These are phyloP conservation scores for Turnera subulata DNA, from an alignment of 345 rosid genomes.

Conservation along the genomic window DNA sequence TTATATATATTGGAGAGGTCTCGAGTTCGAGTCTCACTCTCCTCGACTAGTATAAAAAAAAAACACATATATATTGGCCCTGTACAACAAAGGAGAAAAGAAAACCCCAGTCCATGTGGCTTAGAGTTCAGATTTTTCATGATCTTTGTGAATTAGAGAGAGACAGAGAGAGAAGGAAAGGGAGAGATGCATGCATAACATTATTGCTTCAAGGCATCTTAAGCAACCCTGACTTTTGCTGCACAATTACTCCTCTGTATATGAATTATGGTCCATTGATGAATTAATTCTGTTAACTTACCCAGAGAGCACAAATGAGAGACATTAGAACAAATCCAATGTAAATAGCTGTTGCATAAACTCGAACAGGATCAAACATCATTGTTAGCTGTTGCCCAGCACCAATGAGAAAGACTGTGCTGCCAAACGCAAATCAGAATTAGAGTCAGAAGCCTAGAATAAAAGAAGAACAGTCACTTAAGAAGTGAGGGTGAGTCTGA, in stretches of 20 bases:
- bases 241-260: not conserved
- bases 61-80: too few relatives aligned
- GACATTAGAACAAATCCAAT: constrained; percentile 65
- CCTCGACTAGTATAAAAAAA: too few relatives aligned
- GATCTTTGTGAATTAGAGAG: not conserved
- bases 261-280: not conserved
- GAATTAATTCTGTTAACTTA: constrained; percentile 31
- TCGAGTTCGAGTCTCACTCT: too few relatives aligned
- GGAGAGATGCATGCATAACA: not conserved
- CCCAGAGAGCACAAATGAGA: constrained; percentile 85
- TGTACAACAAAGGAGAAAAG: too few relatives aligned
- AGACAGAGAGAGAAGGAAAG: not conserved
- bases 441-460: constrained; percentile 12
- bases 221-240: not conserved
- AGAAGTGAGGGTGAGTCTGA: not conserved
- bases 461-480: not conserved
- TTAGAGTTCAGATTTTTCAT: too few relatives aligned
- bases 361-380: constrained; percentile 82
- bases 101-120: too few relatives aligned
- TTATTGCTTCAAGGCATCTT: not conserved
- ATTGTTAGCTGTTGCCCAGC: constrained; percentile 63
- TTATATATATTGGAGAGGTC: too few relatives aligned
- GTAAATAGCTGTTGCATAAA: constrained; percentile 73
- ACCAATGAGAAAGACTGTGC: constrained; percentile 96
- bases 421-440: constrained; percentile 48